Base-by-base conservation (phyloP, 78 protist species). In the Planoprotostelium fungivorum region DNA sequence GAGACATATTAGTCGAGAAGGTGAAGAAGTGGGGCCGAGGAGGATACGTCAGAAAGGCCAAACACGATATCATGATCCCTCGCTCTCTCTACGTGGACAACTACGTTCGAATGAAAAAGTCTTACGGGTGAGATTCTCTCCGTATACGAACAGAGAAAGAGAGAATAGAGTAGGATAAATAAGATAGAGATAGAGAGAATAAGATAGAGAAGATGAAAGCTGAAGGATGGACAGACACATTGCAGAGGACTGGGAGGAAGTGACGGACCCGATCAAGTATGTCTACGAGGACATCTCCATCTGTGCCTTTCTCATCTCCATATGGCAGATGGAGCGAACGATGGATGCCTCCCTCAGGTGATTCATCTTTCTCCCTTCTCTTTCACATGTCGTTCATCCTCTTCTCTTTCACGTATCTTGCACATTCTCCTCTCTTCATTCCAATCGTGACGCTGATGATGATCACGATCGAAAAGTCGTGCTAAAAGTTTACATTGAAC, bases 271-370 rank as follows among this genome's bases (percentile, higher is more conserved):
- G 37, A 84, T 84, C 28, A 93, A 95, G 87, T 95, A 88, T 88
- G 94, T 95, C 0, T 93, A 38, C 84, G 97, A 95, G 36, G 97
- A 95, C 37, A 36, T 93, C 23, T 95, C 90, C n/a, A 93, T 95
- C 0, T 94, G 95, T 0, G 87, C 96, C 1, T 95, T 91, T 63
- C 89, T 95, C 35, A 38, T 93, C 34, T 86, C 89, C 9, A 38
- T 95, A 0, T 95, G 95, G 89, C 85, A 86, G 85, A 34, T 34
- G 28, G 91, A 86, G 36, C 37, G 87, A 25, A 1, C 1, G 92
- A 38, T 1, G 10, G n/a, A 28, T 73, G 86, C 29, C 34, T 84
- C 37, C 29, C 86, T 31, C 29, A 84, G 86, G 86, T 31, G 34
- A 10, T 63, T 1, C 63, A 85, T 9, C 34, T 34, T 29, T n/a